Conservation (phyloP, 306 rosid genomes). For the Begonia loranthoides region DNA sequence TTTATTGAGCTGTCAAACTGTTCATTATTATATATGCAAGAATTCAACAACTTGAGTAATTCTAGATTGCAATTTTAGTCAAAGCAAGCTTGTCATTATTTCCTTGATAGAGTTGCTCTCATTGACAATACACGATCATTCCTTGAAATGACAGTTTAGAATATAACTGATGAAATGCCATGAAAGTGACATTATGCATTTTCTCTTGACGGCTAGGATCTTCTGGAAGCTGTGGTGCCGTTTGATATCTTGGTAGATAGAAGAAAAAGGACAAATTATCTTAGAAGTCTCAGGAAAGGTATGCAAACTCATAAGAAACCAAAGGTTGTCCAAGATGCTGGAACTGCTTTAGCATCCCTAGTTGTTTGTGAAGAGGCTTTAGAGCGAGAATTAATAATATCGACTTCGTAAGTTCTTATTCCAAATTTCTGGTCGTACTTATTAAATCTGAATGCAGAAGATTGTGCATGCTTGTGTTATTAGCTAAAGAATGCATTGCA, state of each 20-base stretch:
- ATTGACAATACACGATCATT: neutral
- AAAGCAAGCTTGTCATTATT: too few species aligned
- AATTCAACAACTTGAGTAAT: too few species aligned
- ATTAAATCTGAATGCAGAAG: conserved; percentile 2
- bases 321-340: conserved; percentile 77
- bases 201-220: conserved; percentile 52
- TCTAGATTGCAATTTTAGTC: too few species aligned
- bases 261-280: conserved; percentile 54
- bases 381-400: conserved; percentile 74
- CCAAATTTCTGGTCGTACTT: conserved; percentile 17
- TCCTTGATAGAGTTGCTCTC: neutral
- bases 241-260: conserved; percentile 78
- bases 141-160: neutral
- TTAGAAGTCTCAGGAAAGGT: conserved; percentile 35
- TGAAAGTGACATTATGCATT: conserved; percentile 3
- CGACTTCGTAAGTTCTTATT: conserved; percentile 72
- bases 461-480: neutral
- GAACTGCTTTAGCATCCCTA: conserved; percentile 76
- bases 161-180: conserved; percentile 10
- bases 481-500: neutral
- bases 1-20: neutral
- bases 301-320: conserved; percentile 34
- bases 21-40: neutral
- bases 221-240: conserved; percentile 86
- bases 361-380: conserved; percentile 86